Evolutionary conservation across 1,139 yeast species (phyloP).

Genomic region (Spathaspora sp.): DNA sequence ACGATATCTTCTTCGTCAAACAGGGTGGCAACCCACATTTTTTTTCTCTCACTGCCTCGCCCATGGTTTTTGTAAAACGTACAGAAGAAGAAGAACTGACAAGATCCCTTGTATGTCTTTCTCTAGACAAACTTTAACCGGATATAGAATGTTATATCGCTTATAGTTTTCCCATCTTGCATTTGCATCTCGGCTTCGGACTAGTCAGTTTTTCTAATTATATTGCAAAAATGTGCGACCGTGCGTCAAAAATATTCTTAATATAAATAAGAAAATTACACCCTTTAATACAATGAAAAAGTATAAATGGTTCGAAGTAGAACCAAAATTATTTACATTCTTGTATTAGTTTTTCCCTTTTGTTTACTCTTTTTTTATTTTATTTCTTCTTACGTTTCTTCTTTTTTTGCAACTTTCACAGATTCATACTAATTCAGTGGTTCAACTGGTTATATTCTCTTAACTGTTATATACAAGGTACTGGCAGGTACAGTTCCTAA

Average conservation of each 20-base stretch:
- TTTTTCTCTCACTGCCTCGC: background rate
- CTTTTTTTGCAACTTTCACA: background rate
- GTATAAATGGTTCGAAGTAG: background rate
- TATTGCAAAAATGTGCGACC: conserved; percentile 1
- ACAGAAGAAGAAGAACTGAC: too few relatives aligned
- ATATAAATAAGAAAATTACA: background rate
- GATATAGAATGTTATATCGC: background rate
- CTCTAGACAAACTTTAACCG: too few relatives aligned
- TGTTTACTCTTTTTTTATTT: background rate
- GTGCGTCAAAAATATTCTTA: background rate
- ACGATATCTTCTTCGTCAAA: too few relatives aligned
- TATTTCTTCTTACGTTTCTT: background rate
- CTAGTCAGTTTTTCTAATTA: too few relatives aligned
- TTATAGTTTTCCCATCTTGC: background rate
- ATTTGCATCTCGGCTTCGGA: background rate
- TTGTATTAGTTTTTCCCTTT: background rate
- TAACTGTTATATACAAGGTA: background rate
- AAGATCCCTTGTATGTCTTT: too few relatives aligned
- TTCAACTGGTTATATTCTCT: background rate
- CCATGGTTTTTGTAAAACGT: too few relatives aligned
- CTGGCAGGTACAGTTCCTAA: too few relatives aligned
- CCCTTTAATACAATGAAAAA: background rate
- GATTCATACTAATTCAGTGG: background rate
- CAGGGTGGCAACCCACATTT: background rate
- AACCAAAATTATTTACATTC: background rate